Evolutionary conservation across 2,329 filamentous ascomycete species (phyloP).

Genomic region (Emericellopsis atlantica): DNA sequence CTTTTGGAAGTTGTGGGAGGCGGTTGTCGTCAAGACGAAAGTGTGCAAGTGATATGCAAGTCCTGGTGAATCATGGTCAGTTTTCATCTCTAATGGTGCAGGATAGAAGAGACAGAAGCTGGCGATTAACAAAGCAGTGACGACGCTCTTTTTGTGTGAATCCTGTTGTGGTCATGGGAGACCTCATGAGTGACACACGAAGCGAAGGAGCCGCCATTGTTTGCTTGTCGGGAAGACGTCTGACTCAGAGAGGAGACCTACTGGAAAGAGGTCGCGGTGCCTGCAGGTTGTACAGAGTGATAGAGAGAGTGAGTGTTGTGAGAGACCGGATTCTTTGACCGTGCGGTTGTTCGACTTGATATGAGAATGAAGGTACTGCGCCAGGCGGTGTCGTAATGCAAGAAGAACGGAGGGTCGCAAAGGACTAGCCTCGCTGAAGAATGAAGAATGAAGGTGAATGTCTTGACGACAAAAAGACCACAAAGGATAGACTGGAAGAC

Average conservation of each 20-base stretch:
- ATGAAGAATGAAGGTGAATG: conserved; percentile 12
- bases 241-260: no score
- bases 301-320: neutral
- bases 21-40: conserved; percentile 5
- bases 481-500: conserved; percentile 8
- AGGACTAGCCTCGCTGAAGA: conserved; percentile 22
- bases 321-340: conserved; percentile 1
- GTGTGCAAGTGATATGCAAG: neutral
- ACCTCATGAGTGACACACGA: no score
- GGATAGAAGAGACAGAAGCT: neutral
- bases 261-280: no score
- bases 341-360: conserved; percentile 1
- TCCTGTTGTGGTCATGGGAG: no score
- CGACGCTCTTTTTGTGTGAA: neutral
- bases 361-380: conserved; percentile 4
- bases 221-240: no score
- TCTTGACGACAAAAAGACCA: conserved; percentile 15
- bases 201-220: no score
- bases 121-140: neutral
- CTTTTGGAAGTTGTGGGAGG: conserved; percentile 3
- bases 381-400: conserved; percentile 9
- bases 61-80: neutral
- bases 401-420: conserved; percentile 13
- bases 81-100: neutral
- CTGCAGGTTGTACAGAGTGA: conserved; percentile 1